Evolutionary conservation across 768 basidiomycete genomes (phyloP), one percentile per base, ranked within the genome.

Genomic region (Gautieria morchelliformis): DNA sequence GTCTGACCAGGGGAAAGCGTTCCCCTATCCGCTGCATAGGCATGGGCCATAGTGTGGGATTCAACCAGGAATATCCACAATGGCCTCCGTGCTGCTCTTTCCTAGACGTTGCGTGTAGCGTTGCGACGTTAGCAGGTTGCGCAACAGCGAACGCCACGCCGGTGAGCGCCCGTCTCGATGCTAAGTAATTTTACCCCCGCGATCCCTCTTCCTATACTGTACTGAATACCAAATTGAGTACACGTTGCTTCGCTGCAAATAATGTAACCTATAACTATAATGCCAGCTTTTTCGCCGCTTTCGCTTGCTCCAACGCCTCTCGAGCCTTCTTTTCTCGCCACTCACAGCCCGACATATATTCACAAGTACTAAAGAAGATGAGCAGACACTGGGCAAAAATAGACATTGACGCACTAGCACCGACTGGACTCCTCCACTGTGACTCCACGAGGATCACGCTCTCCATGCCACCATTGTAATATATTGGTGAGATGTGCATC

Each of bases 401-500:
- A 4, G 33, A 56, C 19, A 19, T 5, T 22, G 17, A 77, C 85
- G 71, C 67, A 90, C 82, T 72, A 72, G 75, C 91, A 92, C 51
- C 90, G 75, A 56, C 74, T 63, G 3, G 83, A 72, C 52, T 86
- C 74, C 45, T 76, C 70, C 20, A 84, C 32, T 2, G 75, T 74
- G 0, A 93, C 93, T 1, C 93, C 93, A n/a, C 69, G 67, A 0
- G 92, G 81, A 32, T 75, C 71, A 41, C 92, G 75, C 53, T 74
- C 62, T 1, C 90, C 89, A 58, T 76, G 70, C 93, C 93, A 95
- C 82, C 87, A 93, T 51, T 75, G 67, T 2, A 92, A 67, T 0
- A 85, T 72, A 53, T 75, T 74, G 1, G 64, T 62, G 22, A 93
- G 69, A 60, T 86, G 76, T 1, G 59, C 59, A 22, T 83, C 75